Evolutionary conservation across 2,329 filamentous ascomycete species (phyloP), one percentile per base, ranked within the genome.

Genomic region (Zasmidium cellare): DNA sequence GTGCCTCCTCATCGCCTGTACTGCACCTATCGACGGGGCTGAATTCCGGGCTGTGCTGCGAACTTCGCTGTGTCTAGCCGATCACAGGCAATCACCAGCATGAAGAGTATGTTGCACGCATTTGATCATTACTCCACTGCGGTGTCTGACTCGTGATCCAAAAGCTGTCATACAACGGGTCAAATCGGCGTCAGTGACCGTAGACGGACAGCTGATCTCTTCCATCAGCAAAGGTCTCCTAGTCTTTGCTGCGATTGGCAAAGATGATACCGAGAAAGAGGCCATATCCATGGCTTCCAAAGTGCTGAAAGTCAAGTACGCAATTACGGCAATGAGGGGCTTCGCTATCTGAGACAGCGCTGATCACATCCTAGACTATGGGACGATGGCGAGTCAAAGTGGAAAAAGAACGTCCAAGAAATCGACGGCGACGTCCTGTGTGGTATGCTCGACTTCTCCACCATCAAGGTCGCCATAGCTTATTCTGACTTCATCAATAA

Each of bases 81-180:
- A 41, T 41, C 35, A 46, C 53, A 41, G 44, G 46, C 25, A 55
- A 57, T 56, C 51, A 38, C 55, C 53, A 63, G 41, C 57, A 77
- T 78, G 76, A 79, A 78, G 71, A 75, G 76, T 78, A 63, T 57
- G 69, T 60, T 50, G 31, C 45, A 45, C 50, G 12, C 5, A 9
- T 14, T 3, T 41, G 31, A 11, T 28, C 25, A 46, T 55, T 35
- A 12, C 44, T 38, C 24, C 24, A 53, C 38, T 28, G 11, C 38
- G 18, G 50, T 41, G 12, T 41, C 61, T 67, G 61, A 62, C 59
- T 73, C 25, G 25, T 65, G 51, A 53, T 58, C 59, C 53, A 35
- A n/a, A 70, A 97, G 94, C 92, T 54, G 90, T 99, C 59, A 79
- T 97, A 53, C 94, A 99, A 77, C 86, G 94, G 65, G 94, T 99